Percentiles rank a stretch among this genome's conserved stretches.
Conservation (phyloP, 225 moss, liverwort and hornwort species). For the Physcomitrium patens region DNA sequence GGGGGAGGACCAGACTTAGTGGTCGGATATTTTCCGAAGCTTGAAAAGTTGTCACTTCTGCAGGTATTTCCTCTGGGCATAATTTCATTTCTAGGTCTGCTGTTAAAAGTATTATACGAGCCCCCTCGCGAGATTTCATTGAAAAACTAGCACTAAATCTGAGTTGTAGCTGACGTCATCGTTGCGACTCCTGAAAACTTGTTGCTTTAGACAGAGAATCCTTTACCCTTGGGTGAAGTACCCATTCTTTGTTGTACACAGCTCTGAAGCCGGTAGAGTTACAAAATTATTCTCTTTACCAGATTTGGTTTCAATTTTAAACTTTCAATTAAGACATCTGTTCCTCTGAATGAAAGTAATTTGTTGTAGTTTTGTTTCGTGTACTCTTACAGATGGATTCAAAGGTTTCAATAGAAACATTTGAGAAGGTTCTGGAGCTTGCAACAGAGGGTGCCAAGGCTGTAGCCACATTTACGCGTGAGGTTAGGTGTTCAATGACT, state of each 20-base stretch:
- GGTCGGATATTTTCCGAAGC: constrained; percentile 88
- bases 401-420: constrained; percentile 81
- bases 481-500: constrained; percentile 45
- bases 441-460: constrained; percentile 92
- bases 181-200: too few relatives aligned
- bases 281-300: too few relatives aligned
- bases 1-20: constrained; percentile 95
- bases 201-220: too few relatives aligned
- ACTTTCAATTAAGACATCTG: background rate
- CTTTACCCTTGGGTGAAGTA: too few relatives aligned
- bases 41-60: constrained; percentile 88
- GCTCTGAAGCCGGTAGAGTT: too few relatives aligned
- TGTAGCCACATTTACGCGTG: constrained; percentile 73
- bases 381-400: constrained; percentile 75
- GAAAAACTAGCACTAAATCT: background rate
- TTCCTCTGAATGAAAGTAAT: constrained; percentile 17
- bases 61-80: constrained; percentile 52
- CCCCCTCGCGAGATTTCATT: background rate
- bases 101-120: background rate
- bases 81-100: background rate
- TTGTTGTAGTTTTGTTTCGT: background rate
- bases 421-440: constrained; percentile 86
- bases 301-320: background rate
- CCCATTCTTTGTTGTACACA: too few relatives aligned
- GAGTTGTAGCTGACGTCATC: too few relatives aligned